Percentiles rank a stretch among this genome's conserved stretches.
phyloP scores from a whole-genome alignment of 225 moss, liverwort and hornwort genomes.

The Pseudisothecium myosuroides region DNA sequence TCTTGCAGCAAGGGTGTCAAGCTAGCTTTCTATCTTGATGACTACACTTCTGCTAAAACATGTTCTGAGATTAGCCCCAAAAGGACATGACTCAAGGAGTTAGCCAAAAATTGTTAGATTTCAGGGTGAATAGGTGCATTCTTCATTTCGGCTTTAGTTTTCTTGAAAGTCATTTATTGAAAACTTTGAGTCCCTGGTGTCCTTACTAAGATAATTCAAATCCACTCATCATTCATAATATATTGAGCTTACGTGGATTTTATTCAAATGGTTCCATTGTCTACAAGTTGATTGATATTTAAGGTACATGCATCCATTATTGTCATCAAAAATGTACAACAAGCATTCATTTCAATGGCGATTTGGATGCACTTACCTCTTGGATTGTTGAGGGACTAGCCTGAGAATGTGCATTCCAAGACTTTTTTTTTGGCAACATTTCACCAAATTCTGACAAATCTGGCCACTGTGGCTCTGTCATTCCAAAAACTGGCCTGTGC shows the following conservation, averaged over 20 bases:
- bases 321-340: background rate
- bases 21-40: background rate
- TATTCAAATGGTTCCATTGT: background rate
- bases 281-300: background rate
- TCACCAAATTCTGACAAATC: no score
- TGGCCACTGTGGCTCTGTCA: no score
- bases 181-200: background rate
- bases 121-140: background rate
- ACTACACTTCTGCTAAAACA: background rate
- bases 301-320: background rate
- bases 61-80: rapidly evolving
- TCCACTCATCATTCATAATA: background rate
- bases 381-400: rapidly evolving
- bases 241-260: background rate
- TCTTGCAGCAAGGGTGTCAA: background rate
- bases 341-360: background rate
- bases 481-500: no score
- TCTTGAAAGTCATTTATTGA: background rate
- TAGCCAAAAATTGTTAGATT: background rate
- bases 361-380: background rate
- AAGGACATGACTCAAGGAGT: background rate
- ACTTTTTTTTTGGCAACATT: no score
- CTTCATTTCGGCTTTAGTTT: background rate
- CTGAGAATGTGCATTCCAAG: background rate
- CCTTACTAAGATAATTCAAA: background rate